Evolutionary conservation across 2,329 filamentous ascomycete species (phyloP), one percentile per base, ranked within the genome.

Genomic region (Cucurbitaria berberidis): DNA sequence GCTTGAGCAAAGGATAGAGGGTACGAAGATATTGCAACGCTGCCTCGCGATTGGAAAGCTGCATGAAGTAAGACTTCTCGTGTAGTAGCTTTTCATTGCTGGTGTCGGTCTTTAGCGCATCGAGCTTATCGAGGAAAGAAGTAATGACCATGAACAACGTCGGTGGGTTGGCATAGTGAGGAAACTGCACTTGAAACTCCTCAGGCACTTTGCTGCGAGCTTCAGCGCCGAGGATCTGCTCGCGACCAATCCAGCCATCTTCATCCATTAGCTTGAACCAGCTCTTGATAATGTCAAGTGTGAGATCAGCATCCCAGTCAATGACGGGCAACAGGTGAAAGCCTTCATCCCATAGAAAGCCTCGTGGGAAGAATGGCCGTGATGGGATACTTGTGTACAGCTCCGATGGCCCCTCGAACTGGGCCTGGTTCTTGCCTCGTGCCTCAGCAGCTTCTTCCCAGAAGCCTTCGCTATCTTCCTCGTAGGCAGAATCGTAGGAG

Each of bases 261-360:
- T 95, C 89, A 62, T 99, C 95, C 85, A 98, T 96, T 16, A 96
- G 84, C 60, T 88, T 91, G 78, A 96, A 96, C 95, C 95, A 99
- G 76, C 91, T 96, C 77, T 89, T 90, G 57, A 98, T 84, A 60
- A 99, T 91, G 59, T 97, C 91, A 44, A 87, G 80, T 0, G 79
- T 83, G 34, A 98, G 82, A 69, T 97, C 93, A 46, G 92, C 86
- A 72, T 99, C 95, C 90, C 93, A 99, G 62, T 99, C 93, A 18
- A 91, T 84, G 48, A 99, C 88, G 1, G 93, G 93, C 42, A 96
- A 80, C 30, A 99, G 81, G 69, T 99, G 95, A 77, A 98, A 99
- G 0, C 95, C 95, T 74, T 99, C 95, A 67, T 99, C 95, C 95
- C 95, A 99, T 3, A 98, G 82, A 74, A 99, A 99, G 0, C 95